Evolutionary conservation across 2,329 filamentous ascomycete genomes (phyloP).

Genomic region (Sclerotinia subarctica): DNA sequence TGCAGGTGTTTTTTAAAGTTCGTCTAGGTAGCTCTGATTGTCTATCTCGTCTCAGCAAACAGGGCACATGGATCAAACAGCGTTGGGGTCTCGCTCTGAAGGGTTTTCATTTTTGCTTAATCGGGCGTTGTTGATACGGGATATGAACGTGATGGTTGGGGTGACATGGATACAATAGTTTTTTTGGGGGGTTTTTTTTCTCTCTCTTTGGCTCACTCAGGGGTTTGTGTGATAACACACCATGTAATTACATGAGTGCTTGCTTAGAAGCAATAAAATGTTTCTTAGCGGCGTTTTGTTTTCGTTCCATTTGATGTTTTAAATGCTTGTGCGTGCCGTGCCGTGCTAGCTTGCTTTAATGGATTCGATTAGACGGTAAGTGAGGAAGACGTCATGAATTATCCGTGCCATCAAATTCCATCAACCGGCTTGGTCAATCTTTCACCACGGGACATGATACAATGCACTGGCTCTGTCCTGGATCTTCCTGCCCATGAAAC

Average conservation of each 20-base stretch:
- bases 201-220: conserved; percentile 6
- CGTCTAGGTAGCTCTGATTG: not conserved
- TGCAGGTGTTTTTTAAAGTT: not conserved
- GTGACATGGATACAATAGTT: not conserved
- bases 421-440: too few relatives aligned
- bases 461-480: too few relatives aligned
- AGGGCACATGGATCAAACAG: not conserved
- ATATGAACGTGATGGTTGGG: conserved; percentile 1
- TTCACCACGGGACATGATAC: too few relatives aligned
- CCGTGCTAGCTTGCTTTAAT: too few relatives aligned
- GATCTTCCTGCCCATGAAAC: too few relatives aligned
- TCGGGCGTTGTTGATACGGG: conserved; percentile 1
- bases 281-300: not conserved
- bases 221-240: conserved; percentile 1
- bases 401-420: too few relatives aligned
- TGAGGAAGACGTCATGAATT: not conserved
- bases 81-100: not conserved
- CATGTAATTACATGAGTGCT: not conserved
- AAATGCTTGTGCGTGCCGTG: not conserved
- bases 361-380: not conserved
- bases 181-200: not conserved
- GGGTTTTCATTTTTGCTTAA: conserved; percentile 2
- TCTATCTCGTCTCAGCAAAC: not conserved
- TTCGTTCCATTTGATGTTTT: not conserved
- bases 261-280: not conserved